Base-by-base conservation (phyloP, 495 filamentous ascomycete species). In the Talaromyces wortmannii region DNA sequence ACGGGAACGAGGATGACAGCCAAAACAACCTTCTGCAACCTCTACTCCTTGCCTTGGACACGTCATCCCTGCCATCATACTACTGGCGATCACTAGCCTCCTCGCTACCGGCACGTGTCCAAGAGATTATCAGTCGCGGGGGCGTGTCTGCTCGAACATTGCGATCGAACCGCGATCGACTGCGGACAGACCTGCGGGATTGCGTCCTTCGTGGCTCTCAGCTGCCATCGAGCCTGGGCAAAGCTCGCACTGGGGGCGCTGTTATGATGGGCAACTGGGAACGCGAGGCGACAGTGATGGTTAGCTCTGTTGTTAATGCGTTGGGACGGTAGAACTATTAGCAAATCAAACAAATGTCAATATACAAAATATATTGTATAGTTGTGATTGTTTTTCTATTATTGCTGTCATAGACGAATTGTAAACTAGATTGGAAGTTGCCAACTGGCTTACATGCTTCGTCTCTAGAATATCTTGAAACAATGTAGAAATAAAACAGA, bases 201-300 rank as follows among this genome's bases (percentile, higher is more conserved):
- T 95, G 90, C 59, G 95, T 99, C 10, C 64, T 91, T 57, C 80
- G 82, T 44, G 91, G 92, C 0, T 81, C 76, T 5, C 77, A 79
- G 50, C 73, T 90, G 23, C 84, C 89, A 71, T 74, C 55, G 64
- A 72, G 31, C 7, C 15, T 56, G 18, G 42, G 31, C 11, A 56
- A 56, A 40, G 48, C 33, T 6, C 8, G 54, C 61, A 23, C 58
- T 75, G 16, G 65, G 62, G 15, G 56, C 63, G 0, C 74, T 76
- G 55, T 65, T 5, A 71, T 67, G 45, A 72, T 70, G 52, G 76
- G 79, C 42, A 79, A 76, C 51, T 96, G 90, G 86, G 95, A 97
- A 64, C 82, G 92, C 53, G 94, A 97, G 71, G 87, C 92, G 30
- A 92, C 92, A 6, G 92, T 98, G 33, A 96, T 98, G 91, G 88